phyloP scores from a whole-genome alignment of 805 yeast genomes.

The Saturnispora diversa region DNA sequence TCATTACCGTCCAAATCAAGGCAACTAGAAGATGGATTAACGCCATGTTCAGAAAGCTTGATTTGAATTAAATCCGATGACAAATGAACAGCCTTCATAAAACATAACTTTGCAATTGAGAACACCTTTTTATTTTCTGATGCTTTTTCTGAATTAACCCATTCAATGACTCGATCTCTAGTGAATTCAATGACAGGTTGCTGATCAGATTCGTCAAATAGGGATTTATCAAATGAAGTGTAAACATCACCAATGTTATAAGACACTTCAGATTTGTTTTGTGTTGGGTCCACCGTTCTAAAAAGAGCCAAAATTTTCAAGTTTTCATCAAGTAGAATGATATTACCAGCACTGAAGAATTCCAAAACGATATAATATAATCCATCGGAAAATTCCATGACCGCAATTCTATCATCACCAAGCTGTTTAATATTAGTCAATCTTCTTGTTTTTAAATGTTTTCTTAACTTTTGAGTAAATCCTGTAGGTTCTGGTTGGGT shows the following conservation, averaged over 20 bases:
- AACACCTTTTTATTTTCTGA: constrained; percentile 39
- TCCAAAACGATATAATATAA: constrained; percentile 70
- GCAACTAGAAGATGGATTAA: constrained; percentile 35
- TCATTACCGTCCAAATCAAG: constrained; percentile 26
- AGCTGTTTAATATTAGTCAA: constrained; percentile 67
- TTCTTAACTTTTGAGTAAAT: constrained; percentile 78
- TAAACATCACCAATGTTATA: constrained; percentile 74
- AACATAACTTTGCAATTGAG: constrained; percentile 63
- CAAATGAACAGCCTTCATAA: constrained; percentile 60
- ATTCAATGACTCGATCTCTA: constrained; percentile 28
- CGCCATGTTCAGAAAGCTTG: constrained; percentile 36
- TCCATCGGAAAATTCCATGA: constrained; percentile 80
- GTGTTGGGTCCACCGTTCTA: constrained; percentile 46
- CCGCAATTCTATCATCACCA: constrained; percentile 74
- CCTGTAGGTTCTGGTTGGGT: constrained; percentile 76
- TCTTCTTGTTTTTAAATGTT: constrained; percentile 75
- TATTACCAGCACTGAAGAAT: constrained; percentile 92
- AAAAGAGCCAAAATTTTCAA: constrained; percentile 63
- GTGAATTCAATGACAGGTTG: constrained; percentile 21
- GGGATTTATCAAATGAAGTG: constrained; percentile 45
- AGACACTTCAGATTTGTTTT: constrained; percentile 53
- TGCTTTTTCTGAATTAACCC: constrained; percentile 33
- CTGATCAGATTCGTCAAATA: constrained; percentile 29
- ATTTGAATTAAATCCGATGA: constrained; percentile 73
- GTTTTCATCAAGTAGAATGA: constrained; percentile 65